phyloP scores from a whole-genome alignment of 768 basidiomycete genomes.

The Mycena metata region DNA sequence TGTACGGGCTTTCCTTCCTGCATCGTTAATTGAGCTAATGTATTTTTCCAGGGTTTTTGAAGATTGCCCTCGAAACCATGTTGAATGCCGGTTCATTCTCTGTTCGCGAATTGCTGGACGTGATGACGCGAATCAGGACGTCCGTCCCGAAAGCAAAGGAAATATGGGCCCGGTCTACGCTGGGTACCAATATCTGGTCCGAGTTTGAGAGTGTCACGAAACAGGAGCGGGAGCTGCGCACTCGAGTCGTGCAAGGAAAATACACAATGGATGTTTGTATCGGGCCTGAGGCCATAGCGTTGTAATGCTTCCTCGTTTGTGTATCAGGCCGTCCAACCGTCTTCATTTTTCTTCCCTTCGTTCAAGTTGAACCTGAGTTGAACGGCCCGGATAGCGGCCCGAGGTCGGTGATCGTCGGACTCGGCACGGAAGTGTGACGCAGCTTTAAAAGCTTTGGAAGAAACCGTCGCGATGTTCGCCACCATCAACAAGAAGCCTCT shows the following conservation, averaged over 20 bases:
- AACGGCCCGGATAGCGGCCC: too few relatives aligned
- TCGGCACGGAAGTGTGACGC: too few relatives aligned
- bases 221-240: slow-evolving; percentile 21
- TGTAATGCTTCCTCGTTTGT: not conserved
- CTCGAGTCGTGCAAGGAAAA: slow-evolving; percentile 1
- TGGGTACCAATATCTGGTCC: not conserved
- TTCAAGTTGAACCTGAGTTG: too few relatives aligned
- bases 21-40: not conserved
- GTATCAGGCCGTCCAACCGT: too few relatives aligned
- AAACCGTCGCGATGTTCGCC: too few relatives aligned
- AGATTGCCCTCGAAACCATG: slow-evolving; percentile 24
- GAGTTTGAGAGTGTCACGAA: not conserved
- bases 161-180: slow-evolving; percentile 34
- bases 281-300: not conserved
- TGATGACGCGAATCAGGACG: slow-evolving; percentile 30
- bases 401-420: too few relatives aligned
- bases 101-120: slow-evolving; percentile 20
- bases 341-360: too few relatives aligned
- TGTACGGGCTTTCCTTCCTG: slow-evolving; percentile 15
- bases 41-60: slow-evolving; percentile 14
- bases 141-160: slow-evolving; percentile 16
- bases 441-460: too few relatives aligned
- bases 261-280: slow-evolving; percentile 10
- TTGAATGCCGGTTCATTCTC: slow-evolving; percentile 15
- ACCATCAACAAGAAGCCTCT: too few relatives aligned